Conservation (phyloP, 257 asterid genomes). For the Fraxinus excelsior region DNA sequence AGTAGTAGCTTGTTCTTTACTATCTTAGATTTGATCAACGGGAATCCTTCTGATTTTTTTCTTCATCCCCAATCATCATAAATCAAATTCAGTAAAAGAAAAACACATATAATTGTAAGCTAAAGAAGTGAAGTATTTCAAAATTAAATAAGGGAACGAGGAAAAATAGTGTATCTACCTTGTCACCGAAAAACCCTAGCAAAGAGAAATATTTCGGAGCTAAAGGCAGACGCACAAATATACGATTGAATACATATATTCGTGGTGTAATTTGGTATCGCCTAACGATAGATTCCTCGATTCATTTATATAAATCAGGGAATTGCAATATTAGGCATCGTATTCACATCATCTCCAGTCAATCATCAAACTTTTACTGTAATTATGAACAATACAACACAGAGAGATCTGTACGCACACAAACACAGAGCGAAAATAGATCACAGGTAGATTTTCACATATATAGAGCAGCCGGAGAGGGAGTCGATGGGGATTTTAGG, state of each 20-base stretch:
- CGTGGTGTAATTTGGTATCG: background rate
- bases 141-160: background rate
- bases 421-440: no score
- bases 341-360: background rate
- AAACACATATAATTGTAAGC: background rate
- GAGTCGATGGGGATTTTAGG: no score
- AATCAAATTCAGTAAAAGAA: background rate
- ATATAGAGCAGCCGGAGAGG: no score
- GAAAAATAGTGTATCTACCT: background rate
- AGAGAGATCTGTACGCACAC: no score
- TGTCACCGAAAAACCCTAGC: constrained; percentile 12
- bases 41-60: background rate
- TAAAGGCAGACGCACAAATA: background rate
- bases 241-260: background rate
- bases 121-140: background rate
- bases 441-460: no score
- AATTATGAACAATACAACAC: no score
- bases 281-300: constrained; percentile 1
- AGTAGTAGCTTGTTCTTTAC: no score
- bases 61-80: background rate
- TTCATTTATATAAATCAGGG: background rate
- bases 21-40: no score
- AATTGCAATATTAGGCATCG: constrained; percentile 4
- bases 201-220: background rate
- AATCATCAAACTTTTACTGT: no score